Evolutionary conservation across 345 rosid species (phyloP), one percentile per base, ranked within the genome.

Genomic region (Populus ilicifolia): DNA sequence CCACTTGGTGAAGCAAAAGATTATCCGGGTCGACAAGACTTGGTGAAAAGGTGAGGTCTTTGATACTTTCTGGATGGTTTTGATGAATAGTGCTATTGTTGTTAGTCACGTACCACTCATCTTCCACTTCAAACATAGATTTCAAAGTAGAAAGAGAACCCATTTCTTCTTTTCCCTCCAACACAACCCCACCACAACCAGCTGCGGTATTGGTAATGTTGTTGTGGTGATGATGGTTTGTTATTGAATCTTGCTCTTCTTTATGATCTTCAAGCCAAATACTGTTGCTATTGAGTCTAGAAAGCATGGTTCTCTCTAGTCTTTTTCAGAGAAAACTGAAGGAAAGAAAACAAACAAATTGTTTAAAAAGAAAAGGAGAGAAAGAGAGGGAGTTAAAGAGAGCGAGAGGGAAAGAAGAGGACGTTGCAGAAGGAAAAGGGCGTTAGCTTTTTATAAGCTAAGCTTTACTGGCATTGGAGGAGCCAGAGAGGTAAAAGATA

Each of bases 121-220:
- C 89, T 71, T 85, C 92, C 21, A 77, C 90, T 33, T 84, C 90
- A 52, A 89, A 80, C 88, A 89, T 80, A 79, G 92, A 83, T 52
- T 87, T 89, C 86, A 89, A 86, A 0, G 82, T 69, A 21, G 89
- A 72, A 14, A 87, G 76, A 30, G 88, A 77, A 63, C 84, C 86
- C 85, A 86, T 74, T 50, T 85, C 90, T 43, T 87, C 87, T 69
- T 78, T 84, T 70, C 74, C 78, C 64, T 83, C 81, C 38, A 77
- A 16, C 20, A 80, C n/a, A 25, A 69, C 44, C 44, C 72, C 13
- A 73, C 30, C 78, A 78, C 75, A 54, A 59, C 64, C 27, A 59
- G 64, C 64, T 23, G 25, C 41, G 29, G 20, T 56, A 5, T 41
- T 75, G 41, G 44, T 82, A 27, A 52, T 79, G 71, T 35, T 66